phyloP scores from a whole-genome alignment of 345 rosid species.

The Rhizophora mangle region DNA sequence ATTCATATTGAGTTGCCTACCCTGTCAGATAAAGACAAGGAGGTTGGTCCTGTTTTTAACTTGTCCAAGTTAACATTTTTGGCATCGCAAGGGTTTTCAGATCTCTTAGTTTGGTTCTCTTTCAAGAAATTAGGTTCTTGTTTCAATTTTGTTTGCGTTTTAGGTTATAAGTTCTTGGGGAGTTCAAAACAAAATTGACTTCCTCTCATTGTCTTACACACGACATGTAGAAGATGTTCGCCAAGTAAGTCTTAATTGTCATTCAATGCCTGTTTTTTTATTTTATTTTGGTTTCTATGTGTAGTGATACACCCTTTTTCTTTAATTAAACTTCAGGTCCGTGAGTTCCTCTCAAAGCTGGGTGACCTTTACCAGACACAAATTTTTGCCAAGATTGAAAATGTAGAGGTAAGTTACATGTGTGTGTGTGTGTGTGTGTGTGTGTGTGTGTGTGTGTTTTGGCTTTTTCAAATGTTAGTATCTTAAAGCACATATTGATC shows the following conservation, averaged over 20 bases:
- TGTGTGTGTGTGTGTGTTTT: neutral
- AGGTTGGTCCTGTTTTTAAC: conserved; percentile 41
- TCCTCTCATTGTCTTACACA: conserved; percentile 87
- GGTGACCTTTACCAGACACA: conserved; percentile 90
- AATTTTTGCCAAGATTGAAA: conserved; percentile 93
- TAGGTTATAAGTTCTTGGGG: conserved; percentile 95
- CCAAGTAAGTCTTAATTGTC: conserved; percentile 37
- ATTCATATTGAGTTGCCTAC: conserved; percentile 82
- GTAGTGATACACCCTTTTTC: neutral
- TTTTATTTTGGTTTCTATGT: too few species aligned
- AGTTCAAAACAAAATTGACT: conserved; percentile 85
- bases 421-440: too few species aligned
- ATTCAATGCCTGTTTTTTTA: conserved; percentile 2
- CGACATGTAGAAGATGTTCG: conserved; percentile 98
- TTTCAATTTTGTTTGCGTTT: conserved; percentile 4
- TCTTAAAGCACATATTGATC: neutral
- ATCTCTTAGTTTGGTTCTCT: neutral
- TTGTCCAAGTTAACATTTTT: neutral
- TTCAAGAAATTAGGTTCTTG: neutral
- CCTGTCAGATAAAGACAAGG: conserved; percentile 82
- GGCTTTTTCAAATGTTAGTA: neutral
- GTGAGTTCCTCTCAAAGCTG: conserved; percentile 68
- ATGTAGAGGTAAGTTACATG: conserved; percentile 56
- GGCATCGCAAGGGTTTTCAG: neutral
- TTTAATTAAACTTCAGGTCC: conserved; percentile 47